Evolutionary conservation across 495 filamentous ascomycete species (phyloP), one percentile per base, ranked within the genome.

Genomic region (Glutinoglossum americanum): DNA sequence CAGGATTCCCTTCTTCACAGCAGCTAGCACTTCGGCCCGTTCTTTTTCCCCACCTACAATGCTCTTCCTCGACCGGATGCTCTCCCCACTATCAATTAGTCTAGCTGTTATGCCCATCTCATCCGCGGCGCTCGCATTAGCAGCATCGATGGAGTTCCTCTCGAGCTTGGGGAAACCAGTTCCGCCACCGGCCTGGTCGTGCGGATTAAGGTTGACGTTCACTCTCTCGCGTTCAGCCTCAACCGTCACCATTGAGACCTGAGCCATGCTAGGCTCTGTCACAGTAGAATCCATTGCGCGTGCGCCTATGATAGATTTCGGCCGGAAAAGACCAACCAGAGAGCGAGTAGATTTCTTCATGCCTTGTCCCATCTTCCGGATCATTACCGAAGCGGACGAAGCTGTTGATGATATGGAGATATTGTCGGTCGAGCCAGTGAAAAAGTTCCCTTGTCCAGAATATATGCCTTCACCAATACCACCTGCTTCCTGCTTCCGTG

Each of bases 351-450:
- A 82, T 68, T 87, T 89, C 77, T 94, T 99, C 82, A 96, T 84
- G 23, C 93, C 89, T 60, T 87, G 85, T 63, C 92, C 93, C 93
- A 99, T 97, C 74, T 99, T 99, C 30, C 92, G 81, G 64, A 99
- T 89, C 92, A 99, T 99, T 61, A 99, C 83, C 37, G 93, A 97
- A 26, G 92, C 92, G 23, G 92, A 99, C 7, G 93, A 97, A 30
- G 92, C 92, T 19, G 92, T 97, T 13, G 93, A 97, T 4, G 90
- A 96, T 57, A 99, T 88, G 2, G 93, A 97, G 17, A 99, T 68
- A 60, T 97, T 95, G 71, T 99, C 92, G 8, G 89, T 97, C 30
- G 92, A 98, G 26, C 88, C 85, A 25, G 82, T 76, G 68, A 96
- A 96, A 59, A 90, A 78, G 60, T 82, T 80, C 19, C 82, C 82